These are phyloP conservation scores for Fistulina hepatica DNA, from an alignment of 1,284 basidiomycete genomes.

Conservation along the genomic window DNA sequence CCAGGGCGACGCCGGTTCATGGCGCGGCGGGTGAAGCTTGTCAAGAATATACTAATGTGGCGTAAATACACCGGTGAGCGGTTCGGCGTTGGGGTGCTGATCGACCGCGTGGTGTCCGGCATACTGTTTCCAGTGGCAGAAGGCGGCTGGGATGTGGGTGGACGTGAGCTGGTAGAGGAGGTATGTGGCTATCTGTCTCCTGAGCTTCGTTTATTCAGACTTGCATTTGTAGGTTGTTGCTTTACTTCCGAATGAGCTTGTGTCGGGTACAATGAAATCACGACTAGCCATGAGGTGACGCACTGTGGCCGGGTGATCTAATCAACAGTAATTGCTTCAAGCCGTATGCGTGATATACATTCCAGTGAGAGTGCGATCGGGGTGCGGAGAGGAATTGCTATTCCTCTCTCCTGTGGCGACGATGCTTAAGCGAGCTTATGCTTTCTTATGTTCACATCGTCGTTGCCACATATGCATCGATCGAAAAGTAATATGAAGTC, in stretches of 20 bases:
- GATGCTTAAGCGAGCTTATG: no score
- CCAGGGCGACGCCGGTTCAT: slow-evolving; percentile 65
- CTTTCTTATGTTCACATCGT: no score
- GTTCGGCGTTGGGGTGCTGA: slow-evolving; percentile 45
- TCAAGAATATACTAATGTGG: slow-evolving; percentile 68
- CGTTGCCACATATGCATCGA: no score
- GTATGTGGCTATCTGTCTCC: slow-evolving; percentile 29
- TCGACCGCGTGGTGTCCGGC: slow-evolving; percentile 46
- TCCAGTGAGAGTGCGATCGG: no score
- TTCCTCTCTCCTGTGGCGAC: no score
- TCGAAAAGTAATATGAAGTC: slow-evolving; percentile 35
- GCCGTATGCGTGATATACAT: no score
- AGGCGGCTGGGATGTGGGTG: slow-evolving; percentile 83
- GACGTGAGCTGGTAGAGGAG: slow-evolving; percentile 55
- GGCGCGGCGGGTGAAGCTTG: slow-evolving; percentile 58
- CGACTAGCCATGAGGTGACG: no score
- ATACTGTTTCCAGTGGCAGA: slow-evolving; percentile 60
- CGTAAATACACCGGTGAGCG: slow-evolving; percentile 59
- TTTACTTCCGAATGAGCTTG: slow-evolving; percentile 34
- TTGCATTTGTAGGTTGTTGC: slow-evolving; percentile 28
- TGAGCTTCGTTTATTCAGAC: slow-evolving; percentile 3
- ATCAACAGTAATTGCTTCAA: no score
- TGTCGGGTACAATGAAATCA: background rate
- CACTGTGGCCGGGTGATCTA: no score
- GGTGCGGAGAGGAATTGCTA: no score